Evolutionary conservation across 2,329 filamentous ascomycete species (phyloP).

Genomic region (Cryphonectria radicalis): DNA sequence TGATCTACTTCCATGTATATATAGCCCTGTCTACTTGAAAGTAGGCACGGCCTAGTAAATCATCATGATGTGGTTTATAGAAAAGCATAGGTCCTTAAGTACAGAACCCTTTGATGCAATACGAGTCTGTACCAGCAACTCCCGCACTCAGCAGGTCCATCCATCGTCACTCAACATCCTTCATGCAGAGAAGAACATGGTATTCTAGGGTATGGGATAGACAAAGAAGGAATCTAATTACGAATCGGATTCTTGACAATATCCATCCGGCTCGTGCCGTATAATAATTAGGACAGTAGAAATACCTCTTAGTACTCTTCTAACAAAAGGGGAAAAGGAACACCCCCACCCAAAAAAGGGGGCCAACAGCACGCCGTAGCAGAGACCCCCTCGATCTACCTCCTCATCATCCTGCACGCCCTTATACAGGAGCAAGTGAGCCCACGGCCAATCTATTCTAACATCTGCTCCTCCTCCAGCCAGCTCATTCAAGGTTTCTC

Average conservation of each 20-base stretch:
- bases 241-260: not conserved
- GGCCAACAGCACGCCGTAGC: no score
- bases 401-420: not conserved
- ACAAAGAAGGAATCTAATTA: not conserved
- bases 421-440: not conserved
- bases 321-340: not conserved
- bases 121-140: not conserved
- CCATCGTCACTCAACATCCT: not conserved
- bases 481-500: constrained; percentile 29
- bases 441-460: not conserved
- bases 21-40: no score
- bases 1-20: no score
- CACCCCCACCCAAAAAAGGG: no score
- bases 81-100: no score
- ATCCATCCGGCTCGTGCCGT: not conserved
- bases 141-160: not conserved
- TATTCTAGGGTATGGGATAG: not conserved
- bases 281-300: not conserved
- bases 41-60: no score
- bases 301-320: not conserved
- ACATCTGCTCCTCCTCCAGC: not conserved
- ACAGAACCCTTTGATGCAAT: not conserved
- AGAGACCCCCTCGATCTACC: not conserved
- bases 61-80: no score
- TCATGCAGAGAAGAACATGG: not conserved